Base-by-base conservation (phyloP, 257 asterid genomes). In the Plantago major region DNA sequence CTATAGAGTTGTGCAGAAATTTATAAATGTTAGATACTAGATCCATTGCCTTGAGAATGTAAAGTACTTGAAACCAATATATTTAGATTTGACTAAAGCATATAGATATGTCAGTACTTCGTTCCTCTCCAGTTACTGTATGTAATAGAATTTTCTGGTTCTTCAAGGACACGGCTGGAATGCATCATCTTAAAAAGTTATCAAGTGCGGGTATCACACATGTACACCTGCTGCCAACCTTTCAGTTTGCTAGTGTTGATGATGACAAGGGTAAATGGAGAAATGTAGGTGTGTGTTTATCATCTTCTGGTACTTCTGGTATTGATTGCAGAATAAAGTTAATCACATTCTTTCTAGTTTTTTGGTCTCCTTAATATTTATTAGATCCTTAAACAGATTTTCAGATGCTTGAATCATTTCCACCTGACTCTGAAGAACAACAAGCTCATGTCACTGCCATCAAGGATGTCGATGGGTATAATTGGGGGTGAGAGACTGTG, bases 341-440 rank as follows among this genome's bases (percentile, higher is more conserved):
- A 15, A 1, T 55, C 10, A 28, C 43, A 30, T 11, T 51, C 10
- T 30, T 18, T 52, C 58, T 60, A 42, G 30, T 66, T 37, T 46
- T 22, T 65, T 11, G 48, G 15, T 42, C n/a, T 57, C 53, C 37
- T 65, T 18, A 63, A 55, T 60, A 38, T 65, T 59, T 55, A 44
- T 55, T 17, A 19, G 47, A 55, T 48, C 46, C 62, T 67, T 54
- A 58, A 59, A 72, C 79, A 91, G 98, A 91, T 81, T 69, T 69
- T 68, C 79, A 81, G 79, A 62, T 50, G 66, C 98, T 91, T 26
- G 78, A 82, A 71, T 81, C 95, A 40, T 79, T 88, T 49, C 89
- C 93, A 56, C 86, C 92, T 1, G 93, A 91, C 79, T 91, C 97
- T 38, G 92, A 86, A 44, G 83, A 88, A 72, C 98, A 91, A 69